Evolutionary conservation across 371 early-diverging fungal species (phyloP).

Genomic region (Apophysomyces trapeziformis): DNA sequence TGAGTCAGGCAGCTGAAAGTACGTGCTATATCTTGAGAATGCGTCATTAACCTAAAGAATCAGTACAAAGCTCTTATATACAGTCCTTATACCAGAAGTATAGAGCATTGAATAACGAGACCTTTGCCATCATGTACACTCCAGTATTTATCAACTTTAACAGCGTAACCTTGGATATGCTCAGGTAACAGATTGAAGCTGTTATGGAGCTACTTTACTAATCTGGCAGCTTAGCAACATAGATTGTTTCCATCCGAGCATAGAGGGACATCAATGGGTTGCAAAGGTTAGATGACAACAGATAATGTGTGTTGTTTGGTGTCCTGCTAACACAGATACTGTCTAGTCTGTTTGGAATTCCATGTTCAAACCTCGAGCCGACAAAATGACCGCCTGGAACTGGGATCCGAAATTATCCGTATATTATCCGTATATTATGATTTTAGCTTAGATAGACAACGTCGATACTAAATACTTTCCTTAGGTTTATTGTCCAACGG

Average conservation of each 20-base stretch:
- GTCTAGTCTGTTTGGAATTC: constrained; percentile 15
- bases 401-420: background rate
- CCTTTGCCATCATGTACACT: constrained; percentile 32
- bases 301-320: background rate
- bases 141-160: constrained; percentile 25
- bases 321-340: background rate
- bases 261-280: background rate
- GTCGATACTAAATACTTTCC: background rate
- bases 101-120: constrained; percentile 21
- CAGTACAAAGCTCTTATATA: background rate
- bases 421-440: too few relatives aligned
- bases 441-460: too few relatives aligned
- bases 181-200: constrained; percentile 19
- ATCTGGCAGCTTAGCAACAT: background rate
- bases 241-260: constrained; percentile 6
- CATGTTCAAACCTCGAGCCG: constrained; percentile 1
- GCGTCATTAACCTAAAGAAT: background rate
- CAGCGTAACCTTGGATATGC: constrained; percentile 29
- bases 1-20: too few relatives aligned
- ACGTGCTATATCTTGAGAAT: too few relatives aligned
- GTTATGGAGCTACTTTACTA: background rate
- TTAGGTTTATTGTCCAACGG: constrained; percentile 14
- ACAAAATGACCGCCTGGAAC: constrained; percentile 1
- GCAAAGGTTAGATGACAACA: background rate
- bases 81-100: constrained; percentile 28